Base-by-base conservation (phyloP, 805 yeast genomes). In the Candida xiaguanensis region DNA sequence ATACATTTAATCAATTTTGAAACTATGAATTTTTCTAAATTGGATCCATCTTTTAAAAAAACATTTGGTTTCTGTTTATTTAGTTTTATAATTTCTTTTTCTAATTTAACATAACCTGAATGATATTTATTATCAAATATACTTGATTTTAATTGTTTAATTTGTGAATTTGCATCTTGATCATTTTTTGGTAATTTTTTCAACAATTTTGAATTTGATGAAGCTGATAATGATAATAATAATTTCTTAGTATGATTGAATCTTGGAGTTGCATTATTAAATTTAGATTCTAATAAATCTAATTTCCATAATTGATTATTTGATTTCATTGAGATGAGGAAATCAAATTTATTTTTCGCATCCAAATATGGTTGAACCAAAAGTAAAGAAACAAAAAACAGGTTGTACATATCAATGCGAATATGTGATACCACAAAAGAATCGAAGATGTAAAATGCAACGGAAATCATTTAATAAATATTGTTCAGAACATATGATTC, bases 401-500 rank as follows among this genome's bases (percentile, higher is more conserved):
- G 20, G 22, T 2, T 19, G 13, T 6, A 20, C 20, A 19, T 34
- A 36, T 15, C 45, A 65, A 59, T 77, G 89, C 56, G 71, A 69
- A 42, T 79, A 52, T 50, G 62, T 67, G 34, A 55, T 81, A 13
- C 61, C 55, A 9, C 70, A 68, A 51, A 80, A 77, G 56, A 70
- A 70, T 27, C 63, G 86, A 40, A 59, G 58, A 32, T 85, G 95
- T 57, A 75, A 78, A 3, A 70, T 83, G 72, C 80, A 80, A 43
- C 63, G 84, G 23, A 70, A 73, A 40, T 58, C 63, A 8, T 73
- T 60, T 22, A 67, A 67, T 16, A 55, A 56, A 28, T 82, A 56
- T 51, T 85, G 95, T 56, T 75, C 83, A 7, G 83, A 82, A 46
- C 95, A 85, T 55, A 45, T 72, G 51, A 55, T 55, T 25, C 47